Base-by-base conservation (phyloP, 805 yeast genomes). In the Dipodascus geniculatus region DNA sequence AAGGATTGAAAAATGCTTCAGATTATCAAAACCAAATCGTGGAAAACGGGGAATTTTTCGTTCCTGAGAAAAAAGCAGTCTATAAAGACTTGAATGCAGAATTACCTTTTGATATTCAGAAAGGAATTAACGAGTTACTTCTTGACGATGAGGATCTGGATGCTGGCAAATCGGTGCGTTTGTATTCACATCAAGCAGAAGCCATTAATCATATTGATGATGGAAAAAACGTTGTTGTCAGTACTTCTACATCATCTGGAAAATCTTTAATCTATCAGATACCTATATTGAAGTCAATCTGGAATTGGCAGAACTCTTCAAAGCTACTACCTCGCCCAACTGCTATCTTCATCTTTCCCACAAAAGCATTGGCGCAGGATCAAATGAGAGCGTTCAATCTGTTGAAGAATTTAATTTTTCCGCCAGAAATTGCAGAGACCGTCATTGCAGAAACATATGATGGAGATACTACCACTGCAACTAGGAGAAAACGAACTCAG, bases 231-330 rank as follows among this genome's bases (percentile, higher is more conserved):
- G 88, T 89, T 2, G 86, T 93, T 48, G 82, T 90, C 1, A 83
- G 96, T n/a, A 93, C 99, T 0, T 81, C 97, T 0, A 93, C 99
- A 0, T 88, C 97, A 0, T 89, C 97, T 0, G 99, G 99, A 50
- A 93, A 93, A 62, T 90, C 98, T 0, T 71, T 93, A 56, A 86
- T 93, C 24, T 93, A 90, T 63, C 99, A 93, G 66, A 68, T 89
- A 1, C 96, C 98, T 0, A 86, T 91, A 1, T 65, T 90, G 51
- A 70, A 69, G n/a, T 59, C 62, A 1, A 49, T 62, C 3, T 23
- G 50, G 6, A 23, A 51, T 17, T 51, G 55, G 31, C 31, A 61
- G 71, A 0, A 44, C 1, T 42, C 77, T 2, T 38, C 44, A 11
- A 38, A 38, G 19, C 44, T 38, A n/a, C 14, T 16, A n/a, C 19